Conservation (phyloP, 2,329 filamentous ascomycete species). For the Neoscytalidium dimidiatum region DNA sequence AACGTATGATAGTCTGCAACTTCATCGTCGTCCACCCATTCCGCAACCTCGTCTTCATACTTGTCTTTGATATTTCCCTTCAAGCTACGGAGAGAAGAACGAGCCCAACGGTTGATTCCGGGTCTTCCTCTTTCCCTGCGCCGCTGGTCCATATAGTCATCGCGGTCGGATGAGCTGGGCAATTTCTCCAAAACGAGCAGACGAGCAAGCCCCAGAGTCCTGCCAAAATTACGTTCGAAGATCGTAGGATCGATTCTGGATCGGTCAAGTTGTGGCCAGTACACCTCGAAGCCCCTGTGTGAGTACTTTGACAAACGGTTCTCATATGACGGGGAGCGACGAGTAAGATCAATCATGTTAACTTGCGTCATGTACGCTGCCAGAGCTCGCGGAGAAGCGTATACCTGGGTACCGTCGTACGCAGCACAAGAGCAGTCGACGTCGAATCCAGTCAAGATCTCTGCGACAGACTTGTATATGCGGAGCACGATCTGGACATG, state of each 20-base stretch:
- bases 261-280: conserved; percentile 74
- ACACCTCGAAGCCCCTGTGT: conserved; percentile 80
- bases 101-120: conserved; percentile 43
- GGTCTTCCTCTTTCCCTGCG: conserved; percentile 73
- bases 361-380: conserved; percentile 79
- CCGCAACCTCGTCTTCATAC: conserved; percentile 78
- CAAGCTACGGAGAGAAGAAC: conserved; percentile 45
- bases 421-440: conserved; percentile 82
- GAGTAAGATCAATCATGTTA: conserved; percentile 76
- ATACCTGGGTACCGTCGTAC: conserved; percentile 80
- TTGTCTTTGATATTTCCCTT: conserved; percentile 74
- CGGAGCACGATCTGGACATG: conserved; percentile 86
- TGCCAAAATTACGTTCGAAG: conserved; percentile 76
- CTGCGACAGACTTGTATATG: conserved; percentile 79
- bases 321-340: conserved; percentile 84
- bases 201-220: conserved; percentile 75
- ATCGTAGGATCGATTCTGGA: conserved; percentile 82
- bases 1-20: conserved; percentile 73
- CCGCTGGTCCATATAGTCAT: conserved; percentile 69
- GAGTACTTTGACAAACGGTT: conserved; percentile 85
- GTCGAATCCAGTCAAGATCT: conserved; percentile 86
- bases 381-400: conserved; percentile 73
- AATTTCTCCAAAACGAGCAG: conserved; percentile 79
- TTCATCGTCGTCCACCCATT: conserved; percentile 78
- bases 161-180: conserved; percentile 67